Evolutionary conservation across 495 filamentous ascomycete genomes (phyloP).

Genomic region (Cercophora samala): DNA sequence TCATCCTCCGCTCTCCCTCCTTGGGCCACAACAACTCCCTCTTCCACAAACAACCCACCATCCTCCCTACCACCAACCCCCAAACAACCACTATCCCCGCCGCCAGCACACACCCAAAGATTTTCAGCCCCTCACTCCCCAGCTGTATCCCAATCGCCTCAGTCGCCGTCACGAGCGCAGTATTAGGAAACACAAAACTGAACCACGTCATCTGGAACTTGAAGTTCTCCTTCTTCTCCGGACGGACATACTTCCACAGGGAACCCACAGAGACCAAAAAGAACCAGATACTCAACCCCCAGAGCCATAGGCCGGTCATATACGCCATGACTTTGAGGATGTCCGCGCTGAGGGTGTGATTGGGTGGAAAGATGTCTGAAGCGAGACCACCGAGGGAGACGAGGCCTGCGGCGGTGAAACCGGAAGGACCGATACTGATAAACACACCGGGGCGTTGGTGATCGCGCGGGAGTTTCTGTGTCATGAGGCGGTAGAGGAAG

Average conservation of each 20-base stretch:
- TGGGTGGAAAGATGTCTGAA: slow-evolving; percentile 37
- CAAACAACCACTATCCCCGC: slow-evolving; percentile 63
- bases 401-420: slow-evolving; percentile 64
- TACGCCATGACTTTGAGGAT: slow-evolving; percentile 42
- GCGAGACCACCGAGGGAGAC: slow-evolving; percentile 45
- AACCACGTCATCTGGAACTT: slow-evolving; percentile 87
- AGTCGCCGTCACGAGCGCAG: slow-evolving; percentile 69
- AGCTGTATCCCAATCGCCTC: slow-evolving; percentile 68
- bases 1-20: slow-evolving; percentile 13
- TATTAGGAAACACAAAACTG: slow-evolving; percentile 85
- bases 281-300: slow-evolving; percentile 83
- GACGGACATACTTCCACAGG: slow-evolving; percentile 66
- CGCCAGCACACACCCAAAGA: slow-evolving; percentile 65
- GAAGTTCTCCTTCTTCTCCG: slow-evolving; percentile 49
- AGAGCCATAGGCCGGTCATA: slow-evolving; percentile 69
- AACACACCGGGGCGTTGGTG: slow-evolving; percentile 77
- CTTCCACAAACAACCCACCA: slow-evolving; percentile 63
- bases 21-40: slow-evolving; percentile 41
- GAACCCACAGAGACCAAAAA: slow-evolving; percentile 76
- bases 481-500: slow-evolving; percentile 87
- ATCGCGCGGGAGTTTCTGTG: slow-evolving; percentile 79
- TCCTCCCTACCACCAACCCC: slow-evolving; percentile 64
- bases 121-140: slow-evolving; percentile 56
- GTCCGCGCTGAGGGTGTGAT: slow-evolving; percentile 30
- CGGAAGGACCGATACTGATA: slow-evolving; percentile 74